A percentile compares a stretch with the other conserved stretches of the same genome.
Conservation (phyloP, 2,329 filamentous ascomycete species). For the Fusarium succisae region DNA sequence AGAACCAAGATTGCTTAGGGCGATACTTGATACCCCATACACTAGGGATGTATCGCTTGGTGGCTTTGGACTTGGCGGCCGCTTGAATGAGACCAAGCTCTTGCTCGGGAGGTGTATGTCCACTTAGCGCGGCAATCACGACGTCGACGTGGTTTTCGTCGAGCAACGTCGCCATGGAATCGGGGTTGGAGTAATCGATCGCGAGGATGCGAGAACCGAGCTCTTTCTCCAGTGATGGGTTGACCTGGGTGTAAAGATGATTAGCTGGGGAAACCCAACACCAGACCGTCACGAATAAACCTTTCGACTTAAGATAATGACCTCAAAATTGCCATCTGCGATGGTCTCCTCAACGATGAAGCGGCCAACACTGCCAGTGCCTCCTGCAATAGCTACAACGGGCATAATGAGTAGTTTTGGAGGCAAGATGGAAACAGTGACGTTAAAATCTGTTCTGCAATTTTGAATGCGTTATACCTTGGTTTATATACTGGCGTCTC, state of each 20-base stretch:
- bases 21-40: neutral
- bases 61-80: neutral
- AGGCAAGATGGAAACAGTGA: neutral
- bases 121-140: neutral
- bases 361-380: neutral
- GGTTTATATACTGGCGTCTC: neutral
- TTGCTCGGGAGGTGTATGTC: neutral
- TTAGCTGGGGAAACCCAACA: rapidly evolving
- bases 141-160: neutral
- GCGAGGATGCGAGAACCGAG: neutral
- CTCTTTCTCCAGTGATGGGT: neutral
- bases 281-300: neutral
- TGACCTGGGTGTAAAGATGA: neutral
- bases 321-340: neutral
- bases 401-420: neutral
- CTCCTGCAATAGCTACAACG: neutral
- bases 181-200: neutral
- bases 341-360: neutral
- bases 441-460: rapidly evolving
- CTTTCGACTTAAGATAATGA: neutral
- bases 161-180: neutral
- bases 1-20: neutral
- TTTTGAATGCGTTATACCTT: neutral
- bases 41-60: neutral
- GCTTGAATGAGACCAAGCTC: neutral